phyloP scores from a whole-genome alignment of 1,139 yeast genomes.

The Scheffersomyces titani region DNA sequence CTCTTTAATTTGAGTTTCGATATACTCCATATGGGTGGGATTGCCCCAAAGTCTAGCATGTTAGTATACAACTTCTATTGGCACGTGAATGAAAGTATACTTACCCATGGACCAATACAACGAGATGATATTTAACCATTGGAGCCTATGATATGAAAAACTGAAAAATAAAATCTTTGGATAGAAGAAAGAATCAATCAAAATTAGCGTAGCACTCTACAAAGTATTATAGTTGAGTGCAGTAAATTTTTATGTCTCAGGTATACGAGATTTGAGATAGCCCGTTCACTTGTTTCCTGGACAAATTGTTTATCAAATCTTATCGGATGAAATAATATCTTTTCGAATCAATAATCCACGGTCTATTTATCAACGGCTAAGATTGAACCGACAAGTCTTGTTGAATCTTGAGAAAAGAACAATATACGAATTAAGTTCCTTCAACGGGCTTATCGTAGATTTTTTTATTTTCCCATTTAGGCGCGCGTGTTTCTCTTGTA shows the following conservation, averaged over 20 bases:
- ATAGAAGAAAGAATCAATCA: background rate
- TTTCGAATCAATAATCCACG: too few relatives aligned
- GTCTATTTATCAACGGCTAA: too few relatives aligned
- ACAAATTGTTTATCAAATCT: background rate
- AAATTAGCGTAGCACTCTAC: background rate
- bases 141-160: background rate
- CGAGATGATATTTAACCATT: conserved; percentile 50
- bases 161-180: too few relatives aligned
- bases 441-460: background rate
- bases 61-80: conserved; percentile 7
- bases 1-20: conserved; percentile 25
- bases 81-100: conserved; percentile 16
- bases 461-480: background rate
- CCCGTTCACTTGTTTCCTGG: background rate
- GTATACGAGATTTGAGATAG: background rate
- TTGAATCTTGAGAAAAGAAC: background rate
- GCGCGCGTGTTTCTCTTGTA: background rate
- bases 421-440: background rate
- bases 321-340: background rate
- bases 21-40: conserved; percentile 63
- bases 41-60: conserved; percentile 71
- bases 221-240: background rate
- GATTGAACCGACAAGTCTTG: too few relatives aligned
- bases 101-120: conserved; percentile 75
- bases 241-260: background rate